Evolutionary conservation across 1,284 basidiomycete species (phyloP).

Genomic region (Ustilago loliicola): DNA sequence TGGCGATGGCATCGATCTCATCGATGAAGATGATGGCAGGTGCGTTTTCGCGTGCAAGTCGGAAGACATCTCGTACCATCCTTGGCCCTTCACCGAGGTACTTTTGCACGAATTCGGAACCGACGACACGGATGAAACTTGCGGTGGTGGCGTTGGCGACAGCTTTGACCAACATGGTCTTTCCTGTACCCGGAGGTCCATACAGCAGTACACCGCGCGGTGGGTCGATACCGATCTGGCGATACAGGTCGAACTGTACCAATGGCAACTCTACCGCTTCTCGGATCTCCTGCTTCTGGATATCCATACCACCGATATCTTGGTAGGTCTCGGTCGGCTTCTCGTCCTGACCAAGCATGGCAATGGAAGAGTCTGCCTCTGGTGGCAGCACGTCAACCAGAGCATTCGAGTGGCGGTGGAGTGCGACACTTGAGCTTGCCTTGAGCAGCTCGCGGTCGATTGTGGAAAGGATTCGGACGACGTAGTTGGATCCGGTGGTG

Average conservation of each 20-base stretch:
- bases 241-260: constrained; percentile 92
- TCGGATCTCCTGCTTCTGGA: constrained; percentile 98
- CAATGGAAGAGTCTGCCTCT: constrained; percentile 96
- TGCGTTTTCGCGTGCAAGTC: constrained; percentile 94
- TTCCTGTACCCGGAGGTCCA: constrained; percentile 95
- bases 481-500: constrained; percentile 98
- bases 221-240: constrained; percentile 99
- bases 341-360: constrained; percentile 80
- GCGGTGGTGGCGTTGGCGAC: constrained; percentile 98
- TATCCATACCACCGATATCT: constrained; percentile 92
- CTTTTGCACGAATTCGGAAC: constrained; percentile 99
- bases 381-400: constrained; percentile 98
- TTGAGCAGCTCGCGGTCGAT: constrained; percentile 97
- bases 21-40: constrained; percentile 99
- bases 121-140: constrained; percentile 96
- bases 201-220: constrained; percentile 90
- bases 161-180: constrained; percentile 99
- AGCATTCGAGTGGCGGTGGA: constrained; percentile 98
- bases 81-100: constrained; percentile 98
- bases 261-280: constrained; percentile 99
- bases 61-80: constrained; percentile 99
- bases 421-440: constrained; percentile 94
- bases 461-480: constrained; percentile 96
- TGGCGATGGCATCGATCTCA: constrained; percentile 99
- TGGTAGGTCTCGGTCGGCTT: constrained; percentile 74